Conservation (phyloP, 2,329 filamentous ascomycete genomes). For the Esteya vermicola region DNA sequence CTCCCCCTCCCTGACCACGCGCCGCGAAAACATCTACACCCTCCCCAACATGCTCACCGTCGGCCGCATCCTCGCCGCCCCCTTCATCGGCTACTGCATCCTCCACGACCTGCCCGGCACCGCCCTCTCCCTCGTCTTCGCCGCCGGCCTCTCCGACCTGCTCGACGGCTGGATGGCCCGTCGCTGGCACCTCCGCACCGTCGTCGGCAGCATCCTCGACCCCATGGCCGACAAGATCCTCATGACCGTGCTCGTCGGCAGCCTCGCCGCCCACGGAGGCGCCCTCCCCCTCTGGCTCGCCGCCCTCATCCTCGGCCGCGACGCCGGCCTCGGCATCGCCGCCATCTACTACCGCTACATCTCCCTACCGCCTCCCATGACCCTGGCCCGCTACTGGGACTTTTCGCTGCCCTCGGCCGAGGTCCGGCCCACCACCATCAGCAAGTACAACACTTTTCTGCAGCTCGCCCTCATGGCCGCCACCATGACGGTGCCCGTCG, state of each 20-base stretch:
- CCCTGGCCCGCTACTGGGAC: slow-evolving; percentile 88
- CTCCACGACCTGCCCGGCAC: slow-evolving; percentile 66
- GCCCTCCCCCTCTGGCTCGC: slow-evolving; percentile 78
- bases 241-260: slow-evolving; percentile 86
- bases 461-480: slow-evolving; percentile 78
- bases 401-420: slow-evolving; percentile 83
- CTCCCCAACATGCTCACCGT: slow-evolving; percentile 89
- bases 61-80: slow-evolving; percentile 69
- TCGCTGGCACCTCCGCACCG: slow-evolving; percentile 74
- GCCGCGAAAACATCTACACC: slow-evolving; percentile 88
- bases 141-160: slow-evolving; percentile 82
- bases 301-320: slow-evolving; percentile 77
- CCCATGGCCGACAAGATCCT: slow-evolving; percentile 94
- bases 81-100: slow-evolving; percentile 77
- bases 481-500: slow-evolving; percentile 65
- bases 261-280: slow-evolving; percentile 70
- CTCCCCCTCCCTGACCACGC: not conserved
- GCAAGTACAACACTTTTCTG: slow-evolving; percentile 86
- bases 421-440: slow-evolving; percentile 69
- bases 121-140: slow-evolving; percentile 77
- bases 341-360: slow-evolving; percentile 96
- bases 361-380: slow-evolving; percentile 84
- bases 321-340: slow-evolving; percentile 67
- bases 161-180: slow-evolving; percentile 91
- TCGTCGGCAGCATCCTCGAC: slow-evolving; percentile 88